Conservation (phyloP, 441 rosid genomes). For the Capsella rubella region DNA sequence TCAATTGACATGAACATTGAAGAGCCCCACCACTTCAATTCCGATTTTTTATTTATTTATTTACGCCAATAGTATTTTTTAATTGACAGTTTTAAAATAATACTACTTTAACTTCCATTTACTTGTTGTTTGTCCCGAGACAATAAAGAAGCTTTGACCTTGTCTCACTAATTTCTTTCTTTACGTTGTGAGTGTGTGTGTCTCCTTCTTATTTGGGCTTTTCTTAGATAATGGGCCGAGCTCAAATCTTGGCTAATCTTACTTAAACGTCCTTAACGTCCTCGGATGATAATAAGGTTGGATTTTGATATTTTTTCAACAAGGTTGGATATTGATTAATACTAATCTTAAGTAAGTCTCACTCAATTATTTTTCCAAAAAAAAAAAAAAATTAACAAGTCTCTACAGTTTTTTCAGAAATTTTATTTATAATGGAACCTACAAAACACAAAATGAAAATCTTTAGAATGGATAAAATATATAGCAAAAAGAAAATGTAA, state of each 20-base stretch:
- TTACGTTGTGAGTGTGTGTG: background rate
- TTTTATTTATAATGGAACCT: too few species aligned
- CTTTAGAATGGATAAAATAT: too few species aligned
- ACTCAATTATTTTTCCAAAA: too few species aligned
- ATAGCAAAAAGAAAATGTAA: background rate
- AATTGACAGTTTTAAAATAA: background rate
- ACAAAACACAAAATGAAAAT: background rate
- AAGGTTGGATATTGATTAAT: too few species aligned
- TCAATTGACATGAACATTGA: slow-evolving; percentile 40
- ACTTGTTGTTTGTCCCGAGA: slow-evolving; percentile 1
- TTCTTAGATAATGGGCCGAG: background rate
- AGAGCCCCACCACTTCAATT: slow-evolving; percentile 39
- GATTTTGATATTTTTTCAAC: too few species aligned
- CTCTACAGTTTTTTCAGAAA: too few species aligned
- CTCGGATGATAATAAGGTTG: too few species aligned
- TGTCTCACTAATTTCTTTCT: slow-evolving; percentile 19
- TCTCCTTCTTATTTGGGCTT: slow-evolving; percentile 17
- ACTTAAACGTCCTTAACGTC: too few species aligned
- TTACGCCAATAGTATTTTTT: background rate
- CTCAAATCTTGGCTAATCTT: background rate
- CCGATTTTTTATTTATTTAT: background rate
- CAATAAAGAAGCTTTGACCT: slow-evolving; percentile 42
- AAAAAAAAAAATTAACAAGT: too few species aligned
- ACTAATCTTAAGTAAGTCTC: too few species aligned
- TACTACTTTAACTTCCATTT: slow-evolving; percentile 15